Evolutionary conservation across 2,329 filamentous ascomycete species (phyloP).

Genomic region (Pyrenophora tritici-repentis): DNA sequence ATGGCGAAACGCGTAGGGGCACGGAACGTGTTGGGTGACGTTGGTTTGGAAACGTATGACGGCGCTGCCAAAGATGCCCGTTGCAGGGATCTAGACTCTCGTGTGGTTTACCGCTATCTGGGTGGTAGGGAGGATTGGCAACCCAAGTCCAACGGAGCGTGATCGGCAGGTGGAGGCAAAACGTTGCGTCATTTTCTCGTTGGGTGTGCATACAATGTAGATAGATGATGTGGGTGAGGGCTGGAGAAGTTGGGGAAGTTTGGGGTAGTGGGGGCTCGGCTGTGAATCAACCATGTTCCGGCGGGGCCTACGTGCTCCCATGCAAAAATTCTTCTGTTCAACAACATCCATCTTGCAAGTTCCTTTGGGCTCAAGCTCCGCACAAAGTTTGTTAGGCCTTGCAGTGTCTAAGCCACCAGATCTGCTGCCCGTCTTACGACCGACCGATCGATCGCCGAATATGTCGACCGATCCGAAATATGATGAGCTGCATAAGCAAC

Average conservation of each 20-base stretch:
- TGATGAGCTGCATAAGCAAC: conserved; percentile 55
- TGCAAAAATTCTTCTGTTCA: too few species aligned
- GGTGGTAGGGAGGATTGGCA: conserved; percentile 60
- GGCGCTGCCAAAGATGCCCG: conserved; percentile 56
- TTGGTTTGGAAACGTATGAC: conserved; percentile 58
- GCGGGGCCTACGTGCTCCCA: not conserved
- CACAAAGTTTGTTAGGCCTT: too few species aligned
- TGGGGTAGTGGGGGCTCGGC: conserved; percentile 29
- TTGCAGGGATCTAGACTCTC: conserved; percentile 61
- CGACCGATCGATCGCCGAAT: conserved; percentile 13
- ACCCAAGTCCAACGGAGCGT: conserved; percentile 19
- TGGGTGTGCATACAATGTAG: too few species aligned
- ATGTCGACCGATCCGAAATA: conserved; percentile 51
- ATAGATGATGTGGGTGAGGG: not conserved
- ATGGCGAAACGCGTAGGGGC: conserved; percentile 60
- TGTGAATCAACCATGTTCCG: not conserved
- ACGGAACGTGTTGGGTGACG: conserved; percentile 56
- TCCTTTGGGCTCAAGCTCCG: too few species aligned
- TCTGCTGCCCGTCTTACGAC: not conserved
- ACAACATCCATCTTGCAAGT: too few species aligned
- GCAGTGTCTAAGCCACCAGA: not conserved
- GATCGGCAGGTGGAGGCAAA: not conserved
- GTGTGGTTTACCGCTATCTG: conserved; percentile 62
- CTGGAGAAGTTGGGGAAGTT: conserved; percentile 31
- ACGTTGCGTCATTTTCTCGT: too few species aligned